These are phyloP conservation scores for Poa pratensis DNA, from an alignment of 176 grass and related monocot species.

Conservation along the genomic window DNA sequence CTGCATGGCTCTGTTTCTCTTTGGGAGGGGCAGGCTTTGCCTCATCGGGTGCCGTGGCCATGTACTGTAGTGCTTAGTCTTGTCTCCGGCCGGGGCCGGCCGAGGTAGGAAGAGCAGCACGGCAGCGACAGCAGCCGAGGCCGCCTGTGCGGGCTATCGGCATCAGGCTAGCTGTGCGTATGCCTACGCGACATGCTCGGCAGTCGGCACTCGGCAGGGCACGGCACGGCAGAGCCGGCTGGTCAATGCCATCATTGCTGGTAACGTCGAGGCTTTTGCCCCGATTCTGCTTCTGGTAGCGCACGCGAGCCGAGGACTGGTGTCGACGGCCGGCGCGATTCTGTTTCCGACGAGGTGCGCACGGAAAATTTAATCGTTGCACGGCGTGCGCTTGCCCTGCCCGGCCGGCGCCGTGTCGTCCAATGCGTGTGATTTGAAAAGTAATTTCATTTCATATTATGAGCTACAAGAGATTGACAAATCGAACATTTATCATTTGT, in stretches of 20 bases:
- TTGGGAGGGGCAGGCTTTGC: conserved; percentile 33
- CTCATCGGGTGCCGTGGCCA: conserved; percentile 24
- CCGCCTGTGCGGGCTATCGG: too few species aligned
- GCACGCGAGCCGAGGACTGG: neutral
- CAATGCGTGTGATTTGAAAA: neutral
- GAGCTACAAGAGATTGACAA: too few species aligned
- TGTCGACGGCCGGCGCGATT: neutral
- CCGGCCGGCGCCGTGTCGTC: neutral
- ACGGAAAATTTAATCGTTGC: conserved; percentile 17
- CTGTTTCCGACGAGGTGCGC: neutral
- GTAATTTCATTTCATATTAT: too few species aligned
- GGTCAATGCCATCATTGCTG: conserved; percentile 52
- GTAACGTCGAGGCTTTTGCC: conserved; percentile 23
- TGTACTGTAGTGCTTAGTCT: neutral
- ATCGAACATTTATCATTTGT: too few species aligned
- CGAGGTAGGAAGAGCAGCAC: neutral
- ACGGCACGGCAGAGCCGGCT: neutral
- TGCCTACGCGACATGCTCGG: neutral
- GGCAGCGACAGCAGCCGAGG: too few species aligned
- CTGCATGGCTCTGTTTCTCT: neutral
- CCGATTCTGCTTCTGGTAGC: neutral
- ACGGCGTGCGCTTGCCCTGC: conserved; percentile 17
- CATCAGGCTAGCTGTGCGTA: neutral
- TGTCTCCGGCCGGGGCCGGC: neutral
- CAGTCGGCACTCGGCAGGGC: neutral